Percentiles rank a stretch among this genome's conserved stretches.
These are phyloP conservation scores for Crotalaria pallida DNA, from an alignment of 306 rosid species.

Conservation along the genomic window DNA sequence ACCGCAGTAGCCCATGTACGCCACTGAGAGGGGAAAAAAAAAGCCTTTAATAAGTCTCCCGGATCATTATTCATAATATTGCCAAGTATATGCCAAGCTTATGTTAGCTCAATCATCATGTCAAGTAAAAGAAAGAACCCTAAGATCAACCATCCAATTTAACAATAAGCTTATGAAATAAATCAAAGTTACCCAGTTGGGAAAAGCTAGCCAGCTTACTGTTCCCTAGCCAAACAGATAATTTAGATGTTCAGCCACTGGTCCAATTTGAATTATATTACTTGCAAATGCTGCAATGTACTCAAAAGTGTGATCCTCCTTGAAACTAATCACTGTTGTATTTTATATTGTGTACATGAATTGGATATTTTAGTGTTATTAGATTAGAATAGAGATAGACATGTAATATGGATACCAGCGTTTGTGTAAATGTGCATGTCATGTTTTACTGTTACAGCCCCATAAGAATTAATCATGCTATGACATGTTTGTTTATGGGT, in stretches of 20 bases:
- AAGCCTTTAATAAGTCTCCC: neutral
- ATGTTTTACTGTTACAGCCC: neutral
- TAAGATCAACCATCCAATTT: neutral
- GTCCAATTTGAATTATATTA: conserved; percentile 1
- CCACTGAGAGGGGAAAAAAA: neutral
- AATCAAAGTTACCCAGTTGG: neutral
- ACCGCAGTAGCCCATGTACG: neutral
- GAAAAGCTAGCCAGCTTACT: neutral
- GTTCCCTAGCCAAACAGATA: neutral
- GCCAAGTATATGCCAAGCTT: neutral
- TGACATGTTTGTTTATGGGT: conserved; percentile 7
- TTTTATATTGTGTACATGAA: neutral
- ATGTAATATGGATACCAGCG: neutral
- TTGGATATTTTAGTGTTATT: neutral
- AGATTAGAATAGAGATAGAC: no score
- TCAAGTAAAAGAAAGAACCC: neutral
- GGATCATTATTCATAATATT: no score
- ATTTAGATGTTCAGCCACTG: neutral
- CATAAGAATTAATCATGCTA: conserved; percentile 5
- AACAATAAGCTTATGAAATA: no score
- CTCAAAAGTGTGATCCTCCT: neutral
- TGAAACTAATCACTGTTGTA: neutral
- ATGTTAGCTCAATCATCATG: neutral
- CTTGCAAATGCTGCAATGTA: neutral
- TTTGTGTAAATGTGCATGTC: neutral